Base-by-base conservation (phyloP, 768 basidiomycete genomes). In the Leccinum subtestaceum region DNA sequence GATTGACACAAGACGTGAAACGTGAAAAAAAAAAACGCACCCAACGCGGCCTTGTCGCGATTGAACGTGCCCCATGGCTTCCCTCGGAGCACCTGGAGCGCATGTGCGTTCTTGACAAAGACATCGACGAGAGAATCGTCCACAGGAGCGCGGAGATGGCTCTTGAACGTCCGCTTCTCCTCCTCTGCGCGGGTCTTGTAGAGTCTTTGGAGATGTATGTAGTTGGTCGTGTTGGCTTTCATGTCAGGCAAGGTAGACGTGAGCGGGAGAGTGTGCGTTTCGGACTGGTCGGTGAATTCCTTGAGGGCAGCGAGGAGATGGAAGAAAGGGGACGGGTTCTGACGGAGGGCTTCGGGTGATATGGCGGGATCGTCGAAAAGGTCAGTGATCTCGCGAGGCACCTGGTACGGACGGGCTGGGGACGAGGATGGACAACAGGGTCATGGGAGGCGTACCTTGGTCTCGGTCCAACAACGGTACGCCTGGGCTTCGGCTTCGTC, bases 401-500 rank as follows among this genome's bases (percentile, higher is more conserved):
- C 80, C 81, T 83, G 19, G 19, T 1, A 27, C 8, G 31, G 17
- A n/a, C 15, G 31, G 5, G 19, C 3, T 19, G 54, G 34, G 40
- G 21, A 13, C 1, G 29, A 50, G 43, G 8, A 12, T 25, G 27
- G 21, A 17, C 47, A n/a, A 19, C 43, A 23, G 2, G 13, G 15
- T 25, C n/a, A 27, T 13, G 9, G n/a, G 9, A 8, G 23, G 15
- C 65, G 15, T 55, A 81, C 82, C 48, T 75, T 76, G 21, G 82
- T 81, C 55, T 77, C 77, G 0, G 84, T 84, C 87, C 86, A 95
- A 56, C 83, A 83, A 27, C 91, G 85, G 72, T 91, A 95, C 0
- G 90, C 92, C 70, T 97, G 91, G 7, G 88, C 80, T 67, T 89
- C 83, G 2, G 95, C 96, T 73, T 98, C 96, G 60, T 97, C 96